phyloP scores from a whole-genome alignment of 2,329 filamentous ascomycete genomes.

The Cladophialophora chaetospira region DNA sequence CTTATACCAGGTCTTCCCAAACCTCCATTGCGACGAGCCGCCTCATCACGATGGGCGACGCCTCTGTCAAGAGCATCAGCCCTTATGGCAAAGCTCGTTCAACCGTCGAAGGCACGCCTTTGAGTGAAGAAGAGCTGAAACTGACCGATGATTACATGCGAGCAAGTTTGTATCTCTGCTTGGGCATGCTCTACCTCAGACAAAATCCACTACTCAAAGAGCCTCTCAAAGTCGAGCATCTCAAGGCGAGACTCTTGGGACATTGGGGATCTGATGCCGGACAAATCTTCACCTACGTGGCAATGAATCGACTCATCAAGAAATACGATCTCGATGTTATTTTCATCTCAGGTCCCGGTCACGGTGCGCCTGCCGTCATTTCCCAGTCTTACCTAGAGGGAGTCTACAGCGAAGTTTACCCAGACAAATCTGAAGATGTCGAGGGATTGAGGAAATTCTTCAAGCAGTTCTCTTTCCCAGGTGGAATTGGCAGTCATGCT shows the following conservation, averaged over 20 bases:
- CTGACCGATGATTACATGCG: conserved; percentile 74
- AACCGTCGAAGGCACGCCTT: conserved; percentile 62
- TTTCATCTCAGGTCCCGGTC: conserved; percentile 75
- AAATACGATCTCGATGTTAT: conserved; percentile 73
- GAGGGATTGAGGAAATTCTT: conserved; percentile 75
- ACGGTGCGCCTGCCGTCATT: conserved; percentile 74
- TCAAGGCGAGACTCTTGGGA: conserved; percentile 73
- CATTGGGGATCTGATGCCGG: conserved; percentile 82
- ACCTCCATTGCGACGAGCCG: not conserved
- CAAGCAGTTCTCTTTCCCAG: conserved; percentile 81
- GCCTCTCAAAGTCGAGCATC: conserved; percentile 67
- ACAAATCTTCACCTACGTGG: conserved; percentile 78
- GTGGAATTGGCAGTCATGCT: conserved; percentile 75
- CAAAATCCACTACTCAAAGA: conserved; percentile 72
- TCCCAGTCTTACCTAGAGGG: conserved; percentile 78
- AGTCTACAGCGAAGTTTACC: conserved; percentile 75
- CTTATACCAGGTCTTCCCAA: not conserved
- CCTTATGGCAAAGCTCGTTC: conserved; percentile 67
- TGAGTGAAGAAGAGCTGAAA: conserved; percentile 66
- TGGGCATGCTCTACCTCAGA: conserved; percentile 79
- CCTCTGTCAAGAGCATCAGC: conserved; percentile 59
- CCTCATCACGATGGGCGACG: conserved; percentile 31
- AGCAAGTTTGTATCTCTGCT: conserved; percentile 71
- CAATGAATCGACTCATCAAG: conserved; percentile 80
- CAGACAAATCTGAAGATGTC: conserved; percentile 68